phyloP scores from a whole-genome alignment of 495 filamentous ascomycete genomes.

The Cudoniella acicularis region DNA sequence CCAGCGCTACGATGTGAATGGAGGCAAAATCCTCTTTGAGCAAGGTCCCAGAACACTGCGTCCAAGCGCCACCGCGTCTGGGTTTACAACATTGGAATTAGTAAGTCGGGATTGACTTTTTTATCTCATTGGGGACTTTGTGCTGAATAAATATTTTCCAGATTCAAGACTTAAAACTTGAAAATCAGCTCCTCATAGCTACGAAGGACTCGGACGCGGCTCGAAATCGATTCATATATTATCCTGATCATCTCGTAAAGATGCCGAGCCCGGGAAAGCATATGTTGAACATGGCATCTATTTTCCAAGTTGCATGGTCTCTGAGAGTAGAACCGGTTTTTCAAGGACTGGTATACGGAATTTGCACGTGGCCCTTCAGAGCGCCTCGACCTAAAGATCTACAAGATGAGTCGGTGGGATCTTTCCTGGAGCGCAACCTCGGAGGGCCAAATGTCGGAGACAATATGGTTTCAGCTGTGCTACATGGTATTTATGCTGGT shows the following conservation, averaged over 20 bases:
- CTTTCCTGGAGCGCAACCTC: slow-evolving; percentile 59
- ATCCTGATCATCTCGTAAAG: slow-evolving; percentile 79
- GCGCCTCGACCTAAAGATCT: slow-evolving; percentile 18
- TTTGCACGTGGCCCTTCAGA: slow-evolving; percentile 25
- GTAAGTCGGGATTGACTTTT: slow-evolving; percentile 33
- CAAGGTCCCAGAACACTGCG: slow-evolving; percentile 79
- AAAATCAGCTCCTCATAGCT: slow-evolving; percentile 58
- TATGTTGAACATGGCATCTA: slow-evolving; percentile 22
- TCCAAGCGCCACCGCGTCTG: slow-evolving; percentile 36
- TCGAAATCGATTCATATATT: slow-evolving; percentile 80
- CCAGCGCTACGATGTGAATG: slow-evolving; percentile 52
- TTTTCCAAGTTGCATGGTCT: no score
- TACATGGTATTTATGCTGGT: slow-evolving; percentile 94
- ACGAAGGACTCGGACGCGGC: slow-evolving; percentile 44
- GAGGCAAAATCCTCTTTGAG: slow-evolving; percentile 68
- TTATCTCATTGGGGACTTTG: neutral
- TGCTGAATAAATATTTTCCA: slow-evolving; percentile 32
- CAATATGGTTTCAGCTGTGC: slow-evolving; percentile 72
- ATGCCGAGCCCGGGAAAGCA: slow-evolving; percentile 48
- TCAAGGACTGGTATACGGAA: slow-evolving; percentile 43
- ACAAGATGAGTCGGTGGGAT: slow-evolving; percentile 68
- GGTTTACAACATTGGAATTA: slow-evolving; percentile 50
- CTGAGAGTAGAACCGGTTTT: slow-evolving; percentile 74
- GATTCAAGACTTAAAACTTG: slow-evolving; percentile 61
- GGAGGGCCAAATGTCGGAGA: slow-evolving; percentile 54